Percentiles rank a stretch among this genome's conserved stretches.
Conservation (phyloP, 2,329 filamentous ascomycete genomes). For the Trichoderma oligosporum region DNA sequence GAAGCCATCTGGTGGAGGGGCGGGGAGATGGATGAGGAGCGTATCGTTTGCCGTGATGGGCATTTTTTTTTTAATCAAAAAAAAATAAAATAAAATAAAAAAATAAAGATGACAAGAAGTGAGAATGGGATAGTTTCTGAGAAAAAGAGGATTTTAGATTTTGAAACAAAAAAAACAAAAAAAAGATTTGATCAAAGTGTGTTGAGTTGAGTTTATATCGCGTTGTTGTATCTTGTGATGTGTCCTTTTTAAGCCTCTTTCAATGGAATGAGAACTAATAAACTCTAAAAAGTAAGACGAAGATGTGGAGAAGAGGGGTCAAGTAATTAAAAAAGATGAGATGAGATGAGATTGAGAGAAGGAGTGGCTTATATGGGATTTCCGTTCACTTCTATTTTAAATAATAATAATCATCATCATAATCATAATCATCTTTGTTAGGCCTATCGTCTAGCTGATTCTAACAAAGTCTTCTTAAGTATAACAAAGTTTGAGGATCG, state of each 20-base stretch:
- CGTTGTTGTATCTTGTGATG: neutral
- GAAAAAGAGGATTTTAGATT: neutral
- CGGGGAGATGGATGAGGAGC: conserved; percentile 38
- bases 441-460: no score
- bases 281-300: neutral
- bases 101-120: neutral
- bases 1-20: conserved; percentile 33
- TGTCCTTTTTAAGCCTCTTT: neutral
- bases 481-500: no score
- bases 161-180: no score
- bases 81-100: no score
- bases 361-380: no score
- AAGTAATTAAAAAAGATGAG: neutral
- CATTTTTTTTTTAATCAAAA: conserved; percentile 10
- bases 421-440: no score
- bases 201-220: no score
- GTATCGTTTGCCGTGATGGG: conserved; percentile 35
- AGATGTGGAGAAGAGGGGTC: neutral
- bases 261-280: conserved; percentile 10
- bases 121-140: neutral
- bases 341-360: neutral
- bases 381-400: no score
- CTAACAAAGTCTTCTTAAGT: no score
- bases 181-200: no score
- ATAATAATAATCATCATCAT: no score